Conservation (phyloP, 345 rosid species). For the Eucalyptus cloeziana region DNA sequence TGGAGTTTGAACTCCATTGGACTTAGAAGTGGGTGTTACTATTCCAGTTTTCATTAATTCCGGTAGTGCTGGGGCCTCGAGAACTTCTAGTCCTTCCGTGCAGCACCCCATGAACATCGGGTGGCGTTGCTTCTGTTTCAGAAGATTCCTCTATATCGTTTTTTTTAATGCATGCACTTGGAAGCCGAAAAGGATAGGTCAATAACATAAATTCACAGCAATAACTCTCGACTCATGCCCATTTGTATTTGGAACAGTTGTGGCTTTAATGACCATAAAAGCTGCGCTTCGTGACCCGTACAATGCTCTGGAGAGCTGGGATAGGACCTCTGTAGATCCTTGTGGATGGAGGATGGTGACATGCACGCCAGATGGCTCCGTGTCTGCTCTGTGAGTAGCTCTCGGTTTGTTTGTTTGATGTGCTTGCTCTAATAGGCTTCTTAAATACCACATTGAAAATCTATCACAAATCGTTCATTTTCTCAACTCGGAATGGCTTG, state of each 20-base stretch:
- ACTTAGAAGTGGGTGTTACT: not conserved
- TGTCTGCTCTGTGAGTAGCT: conserved; percentile 70
- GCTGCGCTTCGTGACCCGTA: conserved; percentile 62
- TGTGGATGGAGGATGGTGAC: conserved; percentile 98
- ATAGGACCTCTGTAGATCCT: conserved; percentile 87
- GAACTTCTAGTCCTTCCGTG: not conserved
- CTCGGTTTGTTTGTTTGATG: not conserved
- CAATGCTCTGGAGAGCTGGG: conserved; percentile 89
- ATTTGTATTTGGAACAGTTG: conserved; percentile 49
- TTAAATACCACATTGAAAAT: not conserved
- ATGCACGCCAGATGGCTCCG: conserved; percentile 71
- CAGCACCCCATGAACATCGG: not conserved
- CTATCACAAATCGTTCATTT: not conserved
- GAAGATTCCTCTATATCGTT: not conserved
- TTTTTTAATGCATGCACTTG: not conserved
- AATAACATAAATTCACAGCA: not conserved
- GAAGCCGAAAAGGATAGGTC: not conserved
- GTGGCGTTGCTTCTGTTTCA: not conserved
- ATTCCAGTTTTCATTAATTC: not conserved
- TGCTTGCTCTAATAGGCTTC: not conserved
- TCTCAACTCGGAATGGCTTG: not conserved
- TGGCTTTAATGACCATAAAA: conserved; percentile 76
- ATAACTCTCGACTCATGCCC: not conserved
- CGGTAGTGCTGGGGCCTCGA: not conserved
- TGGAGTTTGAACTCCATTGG: not conserved